A percentile compares a stretch with the other conserved stretches of the same genome.
These are phyloP conservation scores for Colletotrichum falcatum DNA, from an alignment of 2,329 filamentous ascomycete genomes.

Conservation along the genomic window DNA sequence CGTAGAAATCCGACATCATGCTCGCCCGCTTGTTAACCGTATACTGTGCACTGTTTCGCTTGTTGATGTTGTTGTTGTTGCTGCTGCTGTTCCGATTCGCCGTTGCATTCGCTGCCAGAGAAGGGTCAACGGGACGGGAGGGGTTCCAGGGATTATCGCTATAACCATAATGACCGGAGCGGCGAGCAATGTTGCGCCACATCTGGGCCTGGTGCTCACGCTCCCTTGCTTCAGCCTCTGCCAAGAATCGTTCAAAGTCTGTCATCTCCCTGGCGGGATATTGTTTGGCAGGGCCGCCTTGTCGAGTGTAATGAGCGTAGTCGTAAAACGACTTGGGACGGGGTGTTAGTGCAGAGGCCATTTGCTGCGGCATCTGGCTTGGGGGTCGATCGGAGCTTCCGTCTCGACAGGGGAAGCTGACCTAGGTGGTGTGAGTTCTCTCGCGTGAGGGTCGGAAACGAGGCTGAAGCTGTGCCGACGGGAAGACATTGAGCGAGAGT, in stretches of 20 bases:
- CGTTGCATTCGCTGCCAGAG: not conserved
- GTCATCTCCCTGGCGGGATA: constrained; percentile 9
- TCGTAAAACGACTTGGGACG: constrained; percentile 3
- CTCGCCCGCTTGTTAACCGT: constrained; percentile 31
- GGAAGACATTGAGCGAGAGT: constrained; percentile 21
- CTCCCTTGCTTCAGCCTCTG: constrained; percentile 46
- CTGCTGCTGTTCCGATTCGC: not conserved
- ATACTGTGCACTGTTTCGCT: constrained; percentile 36
- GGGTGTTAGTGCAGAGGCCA: not conserved
- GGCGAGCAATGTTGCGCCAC: constrained; percentile 42
- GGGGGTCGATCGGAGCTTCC: constrained; percentile 31
- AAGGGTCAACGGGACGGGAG: constrained; percentile 12
- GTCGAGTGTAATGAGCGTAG: not conserved
- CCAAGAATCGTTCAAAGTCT: constrained; percentile 48
- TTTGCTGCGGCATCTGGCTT: constrained; percentile 8
- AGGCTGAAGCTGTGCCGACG: constrained; percentile 37
- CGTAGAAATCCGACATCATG: constrained; percentile 27
- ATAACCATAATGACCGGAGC: constrained; percentile 36
- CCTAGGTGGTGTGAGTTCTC: constrained; percentile 36
- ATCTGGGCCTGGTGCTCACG: constrained; percentile 43
- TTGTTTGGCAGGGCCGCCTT: constrained; percentile 5
- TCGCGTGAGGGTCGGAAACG: constrained; percentile 30
- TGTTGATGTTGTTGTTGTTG: no score
- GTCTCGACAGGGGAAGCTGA: constrained; percentile 34
- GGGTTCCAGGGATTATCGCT: constrained; percentile 20